Evolutionary conservation across 768 basidiomycete species (phyloP).

Genomic region (Lentinula edodes): DNA sequence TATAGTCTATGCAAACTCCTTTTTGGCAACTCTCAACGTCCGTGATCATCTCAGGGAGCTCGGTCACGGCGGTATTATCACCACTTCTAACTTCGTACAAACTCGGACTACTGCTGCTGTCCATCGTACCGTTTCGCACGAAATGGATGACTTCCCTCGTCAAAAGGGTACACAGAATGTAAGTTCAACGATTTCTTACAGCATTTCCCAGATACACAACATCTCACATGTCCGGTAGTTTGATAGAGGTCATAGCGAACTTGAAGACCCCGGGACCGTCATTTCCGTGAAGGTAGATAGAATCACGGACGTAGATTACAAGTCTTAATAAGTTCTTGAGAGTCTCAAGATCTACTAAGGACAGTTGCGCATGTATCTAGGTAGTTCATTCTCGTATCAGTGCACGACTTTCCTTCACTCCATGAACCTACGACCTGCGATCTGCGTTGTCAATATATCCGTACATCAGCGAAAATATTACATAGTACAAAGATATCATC

Average conservation of each 20-base stretch:
- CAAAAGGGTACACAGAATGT: not conserved
- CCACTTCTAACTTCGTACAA: not conserved
- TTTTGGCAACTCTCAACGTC: conserved; percentile 5
- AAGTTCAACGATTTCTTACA: not conserved
- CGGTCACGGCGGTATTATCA: not conserved
- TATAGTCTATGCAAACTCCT: conserved; percentile 1
- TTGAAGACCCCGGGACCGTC: not conserved
- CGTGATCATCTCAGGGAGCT: conserved; percentile 1
- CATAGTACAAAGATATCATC: not conserved
- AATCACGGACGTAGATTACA: not conserved
- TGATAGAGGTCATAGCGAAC: not conserved
- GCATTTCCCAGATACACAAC: not conserved
- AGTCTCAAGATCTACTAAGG: too few species aligned
- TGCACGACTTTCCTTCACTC: too few species aligned
- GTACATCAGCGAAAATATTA: not conserved
- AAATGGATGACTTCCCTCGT: conserved; percentile 1
- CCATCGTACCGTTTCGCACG: not conserved
- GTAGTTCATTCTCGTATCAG: too few species aligned
- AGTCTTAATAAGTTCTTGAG: not conserved
- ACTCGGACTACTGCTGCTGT: not conserved
- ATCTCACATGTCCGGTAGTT: too few species aligned
- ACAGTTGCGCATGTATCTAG: too few species aligned
- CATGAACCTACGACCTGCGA: too few species aligned
- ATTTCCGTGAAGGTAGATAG: conserved; percentile 2
- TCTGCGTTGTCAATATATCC: too few species aligned